A percentile compares a stretch with the other conserved stretches of the same genome.
Conservation (phyloP, 164 flowering plant genomes). For the Tinospora cordifolia region DNA sequence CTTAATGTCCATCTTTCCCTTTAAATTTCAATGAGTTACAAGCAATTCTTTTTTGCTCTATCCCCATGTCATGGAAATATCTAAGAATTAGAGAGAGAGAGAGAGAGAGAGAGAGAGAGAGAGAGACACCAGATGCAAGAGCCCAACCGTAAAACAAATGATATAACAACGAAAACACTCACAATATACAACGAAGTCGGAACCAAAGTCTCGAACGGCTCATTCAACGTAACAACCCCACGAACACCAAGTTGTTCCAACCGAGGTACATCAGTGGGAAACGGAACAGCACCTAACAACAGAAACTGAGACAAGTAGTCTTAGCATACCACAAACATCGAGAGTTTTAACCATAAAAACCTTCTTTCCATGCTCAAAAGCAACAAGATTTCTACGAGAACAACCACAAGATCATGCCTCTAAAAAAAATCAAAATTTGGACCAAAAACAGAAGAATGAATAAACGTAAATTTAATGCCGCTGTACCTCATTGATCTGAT, state of each 20-base stretch:
- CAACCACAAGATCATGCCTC: background rate
- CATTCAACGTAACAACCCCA: constrained; percentile 87
- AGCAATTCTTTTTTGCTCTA: too few relatives aligned
- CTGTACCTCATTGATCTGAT: constrained; percentile 64
- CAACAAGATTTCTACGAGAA: background rate
- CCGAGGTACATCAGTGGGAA: constrained; percentile 71
- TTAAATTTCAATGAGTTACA: too few relatives aligned
- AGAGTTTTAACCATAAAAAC: background rate
- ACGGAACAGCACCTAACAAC: constrained; percentile 92
- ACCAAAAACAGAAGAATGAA: too few relatives aligned
- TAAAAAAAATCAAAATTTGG: too few relatives aligned
- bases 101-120: too few relatives aligned
- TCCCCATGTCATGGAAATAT: too few relatives aligned
- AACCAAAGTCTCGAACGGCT: constrained; percentile 88
- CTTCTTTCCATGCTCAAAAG: background rate
- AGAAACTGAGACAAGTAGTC: constrained; percentile 44
- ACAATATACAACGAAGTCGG: constrained; percentile 71
- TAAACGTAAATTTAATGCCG: too few relatives aligned
- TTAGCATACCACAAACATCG: constrained; percentile 1
- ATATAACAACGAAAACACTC: constrained; percentile 15
- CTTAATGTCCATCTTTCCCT: too few relatives aligned
- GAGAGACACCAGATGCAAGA: background rate
- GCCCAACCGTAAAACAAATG: background rate
- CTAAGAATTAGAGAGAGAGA: too few relatives aligned
- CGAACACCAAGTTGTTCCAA: constrained; percentile 70